Conservation (phyloP, 148 eudicot species). For the Rhododendron ovatum region DNA sequence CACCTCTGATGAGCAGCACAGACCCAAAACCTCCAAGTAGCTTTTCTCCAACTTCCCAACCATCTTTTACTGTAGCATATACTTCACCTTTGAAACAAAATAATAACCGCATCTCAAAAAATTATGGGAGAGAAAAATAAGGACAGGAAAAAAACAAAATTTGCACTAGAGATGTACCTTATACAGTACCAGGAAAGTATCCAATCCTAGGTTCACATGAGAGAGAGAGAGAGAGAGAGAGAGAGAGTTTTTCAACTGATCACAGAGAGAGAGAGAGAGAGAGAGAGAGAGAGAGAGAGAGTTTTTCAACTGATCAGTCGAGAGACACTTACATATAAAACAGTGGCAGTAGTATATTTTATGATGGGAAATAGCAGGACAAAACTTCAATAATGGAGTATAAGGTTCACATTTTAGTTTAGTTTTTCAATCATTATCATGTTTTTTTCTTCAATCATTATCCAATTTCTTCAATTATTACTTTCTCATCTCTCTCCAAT, state of each 20-base stretch:
- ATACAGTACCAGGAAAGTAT: no score
- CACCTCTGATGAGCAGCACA: conserved; percentile 47
- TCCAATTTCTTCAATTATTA: no score
- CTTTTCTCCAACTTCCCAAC: conserved; percentile 30
- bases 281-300: no score
- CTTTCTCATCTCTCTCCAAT: no score
- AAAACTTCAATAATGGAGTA: neutral
- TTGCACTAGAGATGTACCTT: no score
- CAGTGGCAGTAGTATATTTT: neutral
- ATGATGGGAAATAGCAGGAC: neutral
- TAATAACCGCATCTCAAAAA: neutral
- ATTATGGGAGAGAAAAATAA: neutral
- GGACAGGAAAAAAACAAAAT: neutral
- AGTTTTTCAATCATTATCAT: no score
- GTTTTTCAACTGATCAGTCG: neutral
- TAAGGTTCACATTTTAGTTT: neutral
- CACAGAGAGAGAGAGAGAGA: no score
- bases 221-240: no score
- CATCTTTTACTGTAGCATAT: neutral
- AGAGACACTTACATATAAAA: neutral
- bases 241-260: neutral
- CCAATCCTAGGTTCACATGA: no score
- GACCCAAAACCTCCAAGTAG: conserved; percentile 41
- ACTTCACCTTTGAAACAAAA: neutral
- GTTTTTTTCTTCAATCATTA: no score